phyloP scores from a whole-genome alignment of 495 filamentous ascomycete species.

The Penicillium robsamsonii region DNA sequence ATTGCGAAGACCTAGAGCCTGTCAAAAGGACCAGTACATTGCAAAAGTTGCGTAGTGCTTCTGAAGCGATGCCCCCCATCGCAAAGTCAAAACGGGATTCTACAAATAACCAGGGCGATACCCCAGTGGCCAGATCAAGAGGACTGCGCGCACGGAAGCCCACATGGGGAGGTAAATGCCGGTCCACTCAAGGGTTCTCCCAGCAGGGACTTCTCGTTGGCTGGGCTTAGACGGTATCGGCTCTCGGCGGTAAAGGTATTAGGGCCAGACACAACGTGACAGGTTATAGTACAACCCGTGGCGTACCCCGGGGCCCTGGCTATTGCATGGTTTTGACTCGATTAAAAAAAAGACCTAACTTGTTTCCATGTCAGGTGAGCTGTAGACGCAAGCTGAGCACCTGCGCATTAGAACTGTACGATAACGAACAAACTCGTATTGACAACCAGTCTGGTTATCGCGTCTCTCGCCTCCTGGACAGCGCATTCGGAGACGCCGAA shows the following conservation, averaged over 20 bases:
- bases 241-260: conserved; percentile 16
- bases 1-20: conserved; percentile 17
- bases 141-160: conserved; percentile 19
- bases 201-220: conserved; percentile 7
- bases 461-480: conserved; percentile 28
- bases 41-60: conserved; percentile 15
- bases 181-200: conserved; percentile 17
- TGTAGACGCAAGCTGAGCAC: conserved; percentile 14
- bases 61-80: conserved; percentile 16
- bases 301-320: conserved; percentile 1
- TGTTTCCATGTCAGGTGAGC: conserved; percentile 1
- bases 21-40: conserved; percentile 6
- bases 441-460: conserved; percentile 9
- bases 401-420: background rate
- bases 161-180: conserved; percentile 10
- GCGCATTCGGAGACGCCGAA: conserved; percentile 34
- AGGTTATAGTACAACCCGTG: conserved; percentile 7
- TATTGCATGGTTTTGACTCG: conserved; percentile 1
- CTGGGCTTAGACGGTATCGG: conserved; percentile 10
- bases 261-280: conserved; percentile 13
- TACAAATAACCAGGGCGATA: conserved; percentile 9
- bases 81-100: conserved; percentile 14
- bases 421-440: background rate
- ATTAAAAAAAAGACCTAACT: background rate
- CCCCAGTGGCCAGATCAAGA: conserved; percentile 3